Percentiles rank a stretch among this genome's conserved stretches.
Conservation (phyloP, 192 early-diverging fungal genomes). For the Backusella tuberculispora region DNA sequence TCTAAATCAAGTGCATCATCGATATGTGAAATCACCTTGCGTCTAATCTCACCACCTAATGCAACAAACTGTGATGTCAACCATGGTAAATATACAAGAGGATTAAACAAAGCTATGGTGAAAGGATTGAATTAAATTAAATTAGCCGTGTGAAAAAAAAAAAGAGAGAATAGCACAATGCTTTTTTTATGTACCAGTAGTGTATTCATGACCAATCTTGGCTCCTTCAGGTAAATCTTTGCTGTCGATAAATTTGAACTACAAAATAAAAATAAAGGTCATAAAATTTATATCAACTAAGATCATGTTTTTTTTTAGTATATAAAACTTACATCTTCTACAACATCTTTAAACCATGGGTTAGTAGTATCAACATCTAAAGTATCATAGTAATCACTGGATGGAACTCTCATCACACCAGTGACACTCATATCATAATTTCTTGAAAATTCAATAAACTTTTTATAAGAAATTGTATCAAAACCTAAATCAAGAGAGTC, state of each 20-base stretch:
- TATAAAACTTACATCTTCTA: conserved; percentile 47
- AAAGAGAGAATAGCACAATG: neutral
- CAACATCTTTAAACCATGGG: conserved; percentile 66
- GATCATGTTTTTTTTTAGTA: neutral
- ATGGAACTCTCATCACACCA: conserved; percentile 57
- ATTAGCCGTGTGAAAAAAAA: neutral
- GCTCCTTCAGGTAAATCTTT: conserved; percentile 55
- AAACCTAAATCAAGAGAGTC: conserved; percentile 26
- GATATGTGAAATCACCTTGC: conserved; percentile 44
- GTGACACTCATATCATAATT: conserved; percentile 30
- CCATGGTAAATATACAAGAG: conserved; percentile 67
- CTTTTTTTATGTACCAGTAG: conserved; percentile 48
- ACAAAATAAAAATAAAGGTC: neutral
- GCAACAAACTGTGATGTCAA: conserved; percentile 51
- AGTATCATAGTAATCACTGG: conserved; percentile 62
- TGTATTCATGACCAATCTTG: conserved; percentile 65
- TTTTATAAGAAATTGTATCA: conserved; percentile 42
- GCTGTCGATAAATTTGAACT: conserved; percentile 48
- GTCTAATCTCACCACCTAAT: conserved; percentile 55
- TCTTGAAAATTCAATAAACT: conserved; percentile 44
- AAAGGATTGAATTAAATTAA: conserved; percentile 1
- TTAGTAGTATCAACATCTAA: conserved; percentile 52
- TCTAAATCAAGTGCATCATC: conserved; percentile 51
- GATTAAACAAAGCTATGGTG: conserved; percentile 51
- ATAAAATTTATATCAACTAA: neutral